Base-by-base conservation (phyloP, 192 early-diverging fungal genomes). In the Coemansia sp. region DNA sequence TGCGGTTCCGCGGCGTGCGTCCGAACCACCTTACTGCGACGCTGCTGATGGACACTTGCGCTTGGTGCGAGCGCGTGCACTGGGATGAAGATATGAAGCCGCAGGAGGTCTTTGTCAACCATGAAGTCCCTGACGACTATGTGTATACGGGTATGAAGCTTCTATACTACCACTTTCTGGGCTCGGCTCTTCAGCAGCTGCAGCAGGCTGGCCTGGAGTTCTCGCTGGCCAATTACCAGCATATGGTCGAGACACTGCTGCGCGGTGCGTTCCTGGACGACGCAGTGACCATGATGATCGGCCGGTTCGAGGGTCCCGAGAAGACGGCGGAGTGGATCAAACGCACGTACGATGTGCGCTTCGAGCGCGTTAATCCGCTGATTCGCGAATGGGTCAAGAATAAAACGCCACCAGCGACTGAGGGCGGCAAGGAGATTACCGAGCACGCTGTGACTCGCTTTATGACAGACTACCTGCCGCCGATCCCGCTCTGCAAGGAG, bases 51-150 rank as follows among this genome's bases (percentile, higher is more conserved):
- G 78, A 81, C 38, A 81, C 64, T 2, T 81, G 78, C 47, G 78
- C 59, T 0, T 81, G 78, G 78, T 72, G 72, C 62, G 73, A 81
- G 69, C 68, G 73, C 9, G 70, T 81, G 24, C 73, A 81, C 32
- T 81, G 78, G 78, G 73, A 69, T 17, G 65, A 81, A 15, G 73
- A 75, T 52, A 64, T 79, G 71, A 37, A 19, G 15, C 57, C 70
- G 24, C 59, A 70, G n/a, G 53, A 29, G 15, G 47, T 41, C n/a
- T 79, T 73, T 65, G 65, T 59, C 7, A 55, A 65, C 32, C 67
- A 62, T 38, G 59, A 70, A 0, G 38, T 73, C 6, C 76, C 76
- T 3, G 72, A 73, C 8, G 76, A 73, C 71, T 65, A 73, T 47
- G 65, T 73, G 11, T 79, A 69, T 32, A 67, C 68, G 0, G 71